Evolutionary conservation across 2,329 filamentous ascomycete genomes (phyloP).

Genomic region (Dactylellina cionopaga): DNA sequence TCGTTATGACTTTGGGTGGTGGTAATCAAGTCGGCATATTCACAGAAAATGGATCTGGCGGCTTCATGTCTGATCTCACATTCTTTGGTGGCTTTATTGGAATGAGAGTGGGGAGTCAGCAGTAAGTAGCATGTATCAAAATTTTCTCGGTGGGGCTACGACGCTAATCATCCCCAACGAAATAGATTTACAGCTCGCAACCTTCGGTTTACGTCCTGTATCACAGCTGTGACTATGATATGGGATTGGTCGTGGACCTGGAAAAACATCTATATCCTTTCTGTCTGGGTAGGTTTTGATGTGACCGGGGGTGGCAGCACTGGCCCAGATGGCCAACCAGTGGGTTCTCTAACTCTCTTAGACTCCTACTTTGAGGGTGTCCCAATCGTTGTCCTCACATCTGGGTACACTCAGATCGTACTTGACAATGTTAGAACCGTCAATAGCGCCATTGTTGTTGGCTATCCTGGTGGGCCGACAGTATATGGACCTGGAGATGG

Average conservation of each 20-base stretch:
- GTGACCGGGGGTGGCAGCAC: slow-evolving; percentile 48
- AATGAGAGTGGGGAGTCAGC: slow-evolving; percentile 51
- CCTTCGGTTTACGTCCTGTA: slow-evolving; percentile 80
- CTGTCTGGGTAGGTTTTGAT: slow-evolving; percentile 21
- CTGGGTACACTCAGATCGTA: slow-evolving; percentile 67
- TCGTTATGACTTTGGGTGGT: slow-evolving; percentile 61
- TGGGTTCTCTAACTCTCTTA: slow-evolving; percentile 69
- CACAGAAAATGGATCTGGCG: slow-evolving; percentile 74
- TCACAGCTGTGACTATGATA: slow-evolving; percentile 83
- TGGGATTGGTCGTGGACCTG: slow-evolving; percentile 72
- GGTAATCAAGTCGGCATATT: slow-evolving; percentile 66
- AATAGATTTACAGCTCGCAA: slow-evolving; percentile 82
- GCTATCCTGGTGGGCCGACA: slow-evolving; percentile 65
- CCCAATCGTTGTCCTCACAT: neutral
- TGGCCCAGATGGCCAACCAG: slow-evolving; percentile 62
- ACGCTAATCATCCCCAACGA: neutral
- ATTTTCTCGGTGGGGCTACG: neutral
- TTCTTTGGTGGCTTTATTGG: slow-evolving; percentile 85
- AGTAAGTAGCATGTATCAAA: neutral
- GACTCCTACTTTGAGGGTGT: slow-evolving; percentile 59
- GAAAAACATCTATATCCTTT: slow-evolving; percentile 22
- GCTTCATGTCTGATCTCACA: slow-evolving; percentile 81
- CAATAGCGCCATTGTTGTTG: slow-evolving; percentile 64
- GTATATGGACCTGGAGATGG: too few species aligned
- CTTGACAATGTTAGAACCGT: slow-evolving; percentile 70